A percentile compares a stretch with the other conserved stretches of the same genome.
phyloP scores from a whole-genome alignment of 2,329 filamentous ascomycete genomes.

The Penicillium sp. region DNA sequence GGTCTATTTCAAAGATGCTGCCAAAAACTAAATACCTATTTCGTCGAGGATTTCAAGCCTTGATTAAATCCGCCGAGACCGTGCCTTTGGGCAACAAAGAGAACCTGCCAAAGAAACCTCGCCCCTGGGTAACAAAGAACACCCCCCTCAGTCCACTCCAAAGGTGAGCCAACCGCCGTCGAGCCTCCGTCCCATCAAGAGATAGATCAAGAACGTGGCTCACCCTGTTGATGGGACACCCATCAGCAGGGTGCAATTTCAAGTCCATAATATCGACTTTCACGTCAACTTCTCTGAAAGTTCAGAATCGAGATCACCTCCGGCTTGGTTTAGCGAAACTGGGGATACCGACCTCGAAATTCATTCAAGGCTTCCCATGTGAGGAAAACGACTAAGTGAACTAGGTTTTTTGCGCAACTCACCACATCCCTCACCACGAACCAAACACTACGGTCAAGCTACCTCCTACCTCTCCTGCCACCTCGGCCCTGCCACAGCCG shows the following conservation, averaged over 20 bases:
- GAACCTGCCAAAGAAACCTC: neutral
- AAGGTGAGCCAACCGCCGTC: neutral
- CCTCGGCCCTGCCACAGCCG: neutral
- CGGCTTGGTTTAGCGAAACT: neutral
- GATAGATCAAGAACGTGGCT: neutral
- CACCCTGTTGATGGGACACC: neutral
- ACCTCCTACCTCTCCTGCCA: neutral
- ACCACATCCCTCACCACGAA: neutral
- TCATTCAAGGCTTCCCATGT: neutral
- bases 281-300: neutral
- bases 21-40: neutral
- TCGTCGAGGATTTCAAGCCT: neutral
- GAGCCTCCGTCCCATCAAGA: neutral
- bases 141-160: neutral
- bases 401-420: neutral
- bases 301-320: neutral
- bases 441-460: neutral
- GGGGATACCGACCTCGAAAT: neutral
- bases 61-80: neutral
- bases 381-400: neutral
- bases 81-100: neutral
- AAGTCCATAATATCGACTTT: neutral
- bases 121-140: neutral
- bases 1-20: neutral
- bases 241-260: neutral